phyloP scores from a whole-genome alignment of 805 yeast genomes.

The Metschnikowia vanudenii region DNA sequence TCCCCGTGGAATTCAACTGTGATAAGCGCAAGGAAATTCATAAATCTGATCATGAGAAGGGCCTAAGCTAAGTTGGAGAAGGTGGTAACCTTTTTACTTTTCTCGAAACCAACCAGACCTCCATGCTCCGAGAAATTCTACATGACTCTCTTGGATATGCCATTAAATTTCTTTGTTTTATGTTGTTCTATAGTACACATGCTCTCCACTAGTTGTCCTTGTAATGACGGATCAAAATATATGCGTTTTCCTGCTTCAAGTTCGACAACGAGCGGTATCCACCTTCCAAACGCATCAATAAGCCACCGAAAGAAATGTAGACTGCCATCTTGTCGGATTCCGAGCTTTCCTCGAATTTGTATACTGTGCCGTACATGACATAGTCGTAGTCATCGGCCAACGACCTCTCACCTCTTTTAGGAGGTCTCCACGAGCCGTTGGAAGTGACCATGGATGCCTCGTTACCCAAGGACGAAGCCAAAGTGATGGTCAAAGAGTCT shows the following conservation, averaged over 20 bases:
- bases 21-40: too few species aligned
- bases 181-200: slow-evolving; percentile 13
- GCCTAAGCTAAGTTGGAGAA: too few species aligned
- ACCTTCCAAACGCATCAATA: slow-evolving; percentile 91
- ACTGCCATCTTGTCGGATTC: slow-evolving; percentile 74
- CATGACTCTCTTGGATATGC: not conserved
- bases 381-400: slow-evolving; percentile 97
- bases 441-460: slow-evolving; percentile 45
- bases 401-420: slow-evolving; percentile 77
- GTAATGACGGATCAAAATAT: slow-evolving; percentile 79
- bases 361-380: slow-evolving; percentile 97
- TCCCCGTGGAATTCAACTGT: too few species aligned
- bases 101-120: too few species aligned
- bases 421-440: slow-evolving; percentile 78
- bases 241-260: slow-evolving; percentile 92
- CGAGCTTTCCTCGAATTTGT: slow-evolving; percentile 86
- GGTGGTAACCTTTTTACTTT: too few species aligned
- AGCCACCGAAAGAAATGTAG: slow-evolving; percentile 93
- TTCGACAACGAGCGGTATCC: slow-evolving; percentile 84
- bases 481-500: slow-evolving; percentile 79
- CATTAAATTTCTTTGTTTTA: not conserved
- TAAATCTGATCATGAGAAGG: too few species aligned
- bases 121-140: too few species aligned
- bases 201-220: slow-evolving; percentile 29
- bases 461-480: slow-evolving; percentile 71